Percentiles rank a stretch among this genome's conserved stretches.
Evolutionary conservation across 2,329 filamentous ascomycete genomes (phyloP).

Genomic region (Rhynchosporium secalis): DNA sequence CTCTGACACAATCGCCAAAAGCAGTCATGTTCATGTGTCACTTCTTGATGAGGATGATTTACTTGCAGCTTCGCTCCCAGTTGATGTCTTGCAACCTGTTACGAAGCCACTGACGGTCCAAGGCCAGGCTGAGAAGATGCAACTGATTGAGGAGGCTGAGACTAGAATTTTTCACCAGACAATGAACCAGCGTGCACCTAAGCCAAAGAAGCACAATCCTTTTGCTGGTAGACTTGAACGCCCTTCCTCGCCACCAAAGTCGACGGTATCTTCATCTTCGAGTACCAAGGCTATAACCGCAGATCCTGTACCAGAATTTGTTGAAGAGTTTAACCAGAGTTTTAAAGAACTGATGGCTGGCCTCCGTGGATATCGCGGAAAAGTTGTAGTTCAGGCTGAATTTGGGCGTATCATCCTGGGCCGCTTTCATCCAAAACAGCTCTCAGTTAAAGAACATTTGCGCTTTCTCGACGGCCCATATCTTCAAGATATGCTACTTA

Average conservation of each 20-base stretch:
- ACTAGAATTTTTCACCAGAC: constrained; percentile 31
- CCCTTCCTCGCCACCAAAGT: not conserved
- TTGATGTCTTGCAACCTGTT: not conserved
- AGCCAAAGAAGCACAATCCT: constrained; percentile 5
- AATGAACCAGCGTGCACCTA: constrained; percentile 33
- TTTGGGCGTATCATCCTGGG: constrained; percentile 35
- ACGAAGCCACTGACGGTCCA: not conserved
- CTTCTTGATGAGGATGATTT: constrained; percentile 21
- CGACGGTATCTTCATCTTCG: not conserved
- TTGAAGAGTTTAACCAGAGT: constrained; percentile 20
- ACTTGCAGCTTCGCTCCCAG: not conserved
- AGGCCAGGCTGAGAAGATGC: constrained; percentile 1
- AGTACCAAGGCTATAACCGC: not conserved
- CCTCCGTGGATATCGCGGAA: constrained; percentile 32
- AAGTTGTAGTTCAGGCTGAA: constrained; percentile 31
- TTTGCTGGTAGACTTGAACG: constrained; percentile 16
- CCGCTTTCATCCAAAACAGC: constrained; percentile 6
- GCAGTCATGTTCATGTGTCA: not conserved
- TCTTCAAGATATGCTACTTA: constrained; percentile 11
- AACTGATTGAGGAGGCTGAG: constrained; percentile 22
- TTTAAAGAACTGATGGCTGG: constrained; percentile 30
- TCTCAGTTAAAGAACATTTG: not conserved
- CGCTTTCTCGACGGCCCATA: not conserved
- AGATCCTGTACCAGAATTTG: constrained; percentile 30
- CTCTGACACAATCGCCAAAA: not conserved